phyloP scores from a whole-genome alignment of 2,329 filamentous ascomycete species.

The Verticillium nubilum region DNA sequence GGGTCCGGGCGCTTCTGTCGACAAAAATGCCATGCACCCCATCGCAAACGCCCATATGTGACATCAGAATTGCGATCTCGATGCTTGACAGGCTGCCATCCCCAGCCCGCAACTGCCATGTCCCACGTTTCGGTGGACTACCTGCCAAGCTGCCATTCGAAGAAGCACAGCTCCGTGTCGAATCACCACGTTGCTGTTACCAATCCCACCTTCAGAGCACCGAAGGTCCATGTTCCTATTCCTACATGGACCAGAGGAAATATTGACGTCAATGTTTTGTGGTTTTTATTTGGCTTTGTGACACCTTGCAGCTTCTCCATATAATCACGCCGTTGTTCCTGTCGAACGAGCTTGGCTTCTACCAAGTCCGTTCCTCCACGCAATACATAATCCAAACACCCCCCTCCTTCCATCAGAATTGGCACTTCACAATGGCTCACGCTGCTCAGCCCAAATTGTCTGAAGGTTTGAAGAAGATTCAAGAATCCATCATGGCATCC shows the following conservation, averaged over 20 bases:
- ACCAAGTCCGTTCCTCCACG: not conserved
- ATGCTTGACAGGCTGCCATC: not conserved
- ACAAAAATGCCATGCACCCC: not conserved
- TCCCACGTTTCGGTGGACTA: not conserved
- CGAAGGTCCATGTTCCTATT: not conserved
- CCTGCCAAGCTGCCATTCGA: not conserved
- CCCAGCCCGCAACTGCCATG: not conserved
- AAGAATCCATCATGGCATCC: slow-evolving; percentile 17
- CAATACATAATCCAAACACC: not conserved
- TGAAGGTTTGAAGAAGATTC: not conserved
- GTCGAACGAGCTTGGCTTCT: not conserved
- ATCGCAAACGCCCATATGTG: not conserved
- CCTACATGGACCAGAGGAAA: not conserved
- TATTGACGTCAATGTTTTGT: not conserved
- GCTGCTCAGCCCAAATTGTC: not conserved
- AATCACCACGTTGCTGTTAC: not conserved
- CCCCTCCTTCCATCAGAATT: not conserved
- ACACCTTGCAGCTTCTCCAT: not conserved
- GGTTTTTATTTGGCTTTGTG: not conserved
- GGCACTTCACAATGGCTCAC: slow-evolving; percentile 2
- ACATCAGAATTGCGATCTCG: not conserved
- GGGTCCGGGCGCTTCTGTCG: not conserved
- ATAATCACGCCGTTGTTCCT: not conserved
- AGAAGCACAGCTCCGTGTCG: not conserved
- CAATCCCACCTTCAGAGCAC: not conserved